Evolutionary conservation across 2,329 filamentous ascomycete species (phyloP).

Genomic region (Cercospora sojina): DNA sequence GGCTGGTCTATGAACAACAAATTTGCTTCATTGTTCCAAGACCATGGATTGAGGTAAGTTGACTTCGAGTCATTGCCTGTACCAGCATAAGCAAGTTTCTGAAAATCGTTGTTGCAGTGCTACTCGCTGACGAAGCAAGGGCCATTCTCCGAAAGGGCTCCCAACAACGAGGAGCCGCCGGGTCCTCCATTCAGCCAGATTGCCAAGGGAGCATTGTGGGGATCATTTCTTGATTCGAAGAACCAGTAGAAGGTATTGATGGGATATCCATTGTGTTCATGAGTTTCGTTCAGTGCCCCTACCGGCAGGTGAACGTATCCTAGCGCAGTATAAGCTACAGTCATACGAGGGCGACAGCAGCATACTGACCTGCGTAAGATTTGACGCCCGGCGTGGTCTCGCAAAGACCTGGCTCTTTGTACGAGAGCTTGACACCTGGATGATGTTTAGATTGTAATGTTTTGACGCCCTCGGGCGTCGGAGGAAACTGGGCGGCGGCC

Average conservation of each 20-base stretch:
- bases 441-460: slow-evolving; percentile 42
- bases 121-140: slow-evolving; percentile 43
- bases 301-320: slow-evolving; percentile 40
- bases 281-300: slow-evolving; percentile 33
- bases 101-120: slow-evolving; percentile 1
- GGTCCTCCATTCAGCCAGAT: slow-evolving; percentile 64
- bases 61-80: slow-evolving; percentile 28
- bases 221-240: slow-evolving; percentile 59
- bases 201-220: slow-evolving; percentile 55
- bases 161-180: slow-evolving; percentile 55
- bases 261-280: slow-evolving; percentile 47
- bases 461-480: slow-evolving; percentile 39
- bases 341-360: too few relatives aligned
- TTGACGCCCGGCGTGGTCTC: slow-evolving; percentile 55
- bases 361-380: slow-evolving; percentile 40
- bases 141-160: slow-evolving; percentile 41
- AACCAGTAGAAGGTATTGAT: slow-evolving; percentile 60
- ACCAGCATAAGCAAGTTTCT: neutral
- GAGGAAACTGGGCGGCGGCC: slow-evolving; percentile 25
- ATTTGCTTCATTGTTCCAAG: slow-evolving; percentile 60
- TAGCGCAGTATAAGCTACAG: slow-evolving; percentile 25
- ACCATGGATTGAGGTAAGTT: slow-evolving; percentile 55
- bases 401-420: slow-evolving; percentile 55
- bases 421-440: slow-evolving; percentile 49
- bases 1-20: slow-evolving; percentile 51